Base-by-base conservation (phyloP, 768 basidiomycete species). In the Cyclocybe cylindracea region DNA sequence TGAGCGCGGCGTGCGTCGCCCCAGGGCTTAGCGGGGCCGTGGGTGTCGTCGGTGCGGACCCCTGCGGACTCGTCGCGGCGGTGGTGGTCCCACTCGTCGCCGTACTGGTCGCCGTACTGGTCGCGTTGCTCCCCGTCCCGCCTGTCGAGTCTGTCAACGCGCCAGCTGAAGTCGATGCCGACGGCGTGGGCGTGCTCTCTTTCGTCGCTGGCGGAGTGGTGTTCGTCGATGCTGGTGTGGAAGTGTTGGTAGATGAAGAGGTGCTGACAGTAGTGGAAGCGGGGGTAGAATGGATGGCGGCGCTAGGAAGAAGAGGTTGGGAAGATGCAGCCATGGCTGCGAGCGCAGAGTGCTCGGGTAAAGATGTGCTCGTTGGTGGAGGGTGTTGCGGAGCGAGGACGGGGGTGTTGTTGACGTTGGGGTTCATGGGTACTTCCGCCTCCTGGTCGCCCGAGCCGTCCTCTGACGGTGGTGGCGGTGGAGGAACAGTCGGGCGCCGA, bases 401-500 rank as follows among this genome's bases (percentile, higher is more conserved):
- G 13, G 46, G 40, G 4, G 41, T 42, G 34, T n/a, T 29, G 31
- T 43, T 29, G 10, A 14, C 39, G 19, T 48, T 49, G 2, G 50
- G 49, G 6, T 24, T 24, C 24, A 24, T 24, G 24, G 24, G 24
- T 5, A 24, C 24, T 5, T 24, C 24, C 24, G 24, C 24, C 24
- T 44, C 43, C 5, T 31, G 32, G 2, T 51, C 57, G 8, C 50
- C 57, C 19, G 49, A 46, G 4, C 64, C 66, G 39, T 63, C 66
- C 47, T 67, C 66, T 37, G 61, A 63, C 0, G 67, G 67, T 19
- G 67, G 67, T 2, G 69, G 67, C 4, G 68, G 57, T 19, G 65
- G 66, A 6, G 66, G 65, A 9, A 61, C 40, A 37, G 56, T 59
- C 36, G 51, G 58, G 54, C 51, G 53, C 46, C 46, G 59, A 58